A percentile compares a stretch with the other conserved stretches of the same genome.
Evolutionary conservation across 179 eudicot genomes (phyloP).

Genomic region (Drosera spatulata): DNA sequence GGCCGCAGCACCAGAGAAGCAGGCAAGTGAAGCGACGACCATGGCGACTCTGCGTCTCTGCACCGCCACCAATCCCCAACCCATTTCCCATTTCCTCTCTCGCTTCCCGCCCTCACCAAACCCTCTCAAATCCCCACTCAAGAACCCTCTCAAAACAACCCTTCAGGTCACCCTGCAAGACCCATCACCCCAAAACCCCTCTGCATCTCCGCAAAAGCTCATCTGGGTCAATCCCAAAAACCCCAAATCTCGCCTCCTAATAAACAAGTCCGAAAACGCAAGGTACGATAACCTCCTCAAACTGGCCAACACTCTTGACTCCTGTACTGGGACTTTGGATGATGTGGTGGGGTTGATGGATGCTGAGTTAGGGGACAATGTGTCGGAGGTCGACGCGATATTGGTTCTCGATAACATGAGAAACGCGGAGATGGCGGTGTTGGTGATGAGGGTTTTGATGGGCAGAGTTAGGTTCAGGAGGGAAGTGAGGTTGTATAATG

Average conservation of each 20-base stretch:
- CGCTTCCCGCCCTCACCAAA: not conserved
- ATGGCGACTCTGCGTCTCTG: too few relatives aligned
- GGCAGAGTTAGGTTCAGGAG: conserved; percentile 17
- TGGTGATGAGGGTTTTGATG: conserved; percentile 36
- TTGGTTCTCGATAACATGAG: conserved; percentile 53
- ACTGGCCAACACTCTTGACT: conserved; percentile 39
- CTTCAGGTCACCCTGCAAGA: conserved; percentile 22
- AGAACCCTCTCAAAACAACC: conserved; percentile 7
- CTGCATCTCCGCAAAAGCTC: conserved; percentile 18
- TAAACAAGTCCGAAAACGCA: conserved; percentile 32
- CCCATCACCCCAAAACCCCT: conserved; percentile 12
- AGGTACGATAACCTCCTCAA: conserved; percentile 48
- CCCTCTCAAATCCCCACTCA: conserved; percentile 6
- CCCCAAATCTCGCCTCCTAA: conserved; percentile 51
- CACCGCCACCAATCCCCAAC: conserved; percentile 7
- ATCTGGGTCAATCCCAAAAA: conserved; percentile 86
- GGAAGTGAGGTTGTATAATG: conserved; percentile 62
- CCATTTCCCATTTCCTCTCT: conserved; percentile 11
- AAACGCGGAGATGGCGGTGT: conserved; percentile 36
- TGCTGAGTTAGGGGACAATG: conserved; percentile 17
- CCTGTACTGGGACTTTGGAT: conserved; percentile 25
- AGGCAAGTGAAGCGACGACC: too few relatives aligned
- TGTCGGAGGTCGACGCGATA: conserved; percentile 66
- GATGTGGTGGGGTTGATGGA: conserved; percentile 27
- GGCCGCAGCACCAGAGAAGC: too few relatives aligned